Evolutionary conservation across 225 moss, liverwort and hornwort species (phyloP), one percentile per base, ranked within the genome.

Genomic region (Bryoerythrophyllum caledonicum): DNA sequence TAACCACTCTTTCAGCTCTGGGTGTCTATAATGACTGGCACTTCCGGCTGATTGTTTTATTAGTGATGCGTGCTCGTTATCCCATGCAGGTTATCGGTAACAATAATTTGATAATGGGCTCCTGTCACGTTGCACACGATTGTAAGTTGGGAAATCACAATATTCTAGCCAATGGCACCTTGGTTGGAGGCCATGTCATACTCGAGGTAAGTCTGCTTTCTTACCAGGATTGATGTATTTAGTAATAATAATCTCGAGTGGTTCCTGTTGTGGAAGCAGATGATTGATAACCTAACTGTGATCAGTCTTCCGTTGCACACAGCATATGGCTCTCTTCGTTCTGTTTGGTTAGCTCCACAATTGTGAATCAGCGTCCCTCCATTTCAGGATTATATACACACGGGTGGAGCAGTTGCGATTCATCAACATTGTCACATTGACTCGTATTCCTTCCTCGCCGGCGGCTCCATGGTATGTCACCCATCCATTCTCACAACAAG

Each of bases 121-220:
- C 89, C 24, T 93, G 91, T 80, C 93, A 95, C 70, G 71, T 95
- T 69, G 99, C 99, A 48, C 95, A 99, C 78, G 95, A 99, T 79
- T 99, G 99, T 89, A 99, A 95, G 85, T 43, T 99, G 80, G 95
- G 99, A 23, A 95, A 91, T 82, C 84, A 85, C 63, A 99, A 99
- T 74, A 95, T 93, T 60, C 70, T 99, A 59, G 99, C 99, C 27
- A 99, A 99, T 86, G 90, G 90, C 37, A 95, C 99, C 46, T 88
- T 99, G n/a, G 67, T 99, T 73, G 99, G 95, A 74, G 95, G 99
- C 60, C 99, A 95, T 79, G 93, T 99, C 12, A 78, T 92, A 68
- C 60, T 95, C 21, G 86, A 92, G 99, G 99, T 99, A 76, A 59
- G 32, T 70, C 67, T 71, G 26, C 25, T 6, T 61, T 25, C 14